Evolutionary conservation across 345 rosid genomes (phyloP), one percentile per base, ranked within the genome.

Genomic region (Balakata baccata): DNA sequence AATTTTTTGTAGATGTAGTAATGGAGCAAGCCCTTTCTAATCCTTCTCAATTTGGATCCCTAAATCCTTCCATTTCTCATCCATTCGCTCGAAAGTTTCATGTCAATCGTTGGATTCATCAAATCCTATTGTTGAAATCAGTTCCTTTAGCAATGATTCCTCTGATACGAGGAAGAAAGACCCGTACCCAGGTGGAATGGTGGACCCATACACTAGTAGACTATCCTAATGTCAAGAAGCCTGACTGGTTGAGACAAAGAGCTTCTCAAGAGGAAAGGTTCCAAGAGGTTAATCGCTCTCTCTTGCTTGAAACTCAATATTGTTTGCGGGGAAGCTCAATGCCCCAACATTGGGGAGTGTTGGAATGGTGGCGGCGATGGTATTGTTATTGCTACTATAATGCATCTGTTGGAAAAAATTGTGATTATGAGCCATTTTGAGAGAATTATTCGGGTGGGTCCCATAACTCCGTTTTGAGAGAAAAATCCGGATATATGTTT

Each of bases 281-380:
- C 77, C 86, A 87, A 34, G 87, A 91, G 66, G 96, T 96, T 25
- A 96, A 96, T 66, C 82, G 87, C 5, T 85, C 96, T 93, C 8
- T 89, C 99, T 43, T 78, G 84, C 53, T 85, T 93, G 66, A 93
- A 87, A 17, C 98, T 96, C 69, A 90, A 90, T 51, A 92, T 98
- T 73, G 99, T 95, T 18, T 95, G 99, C 50, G 94, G 92, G 66
- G 99, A 95, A 79, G 99, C 99, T 46, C 99, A 92, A 77, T 92
- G 98, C 80, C 98, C 99, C 63, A 96, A 96, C 77, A 91, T 93
- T 43, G 98, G 98, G 61, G 98, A 91, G 94, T 96, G 99, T 82
- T 96, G 99, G 98, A 96, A 93, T 88, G 99, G 99, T 50, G 99
- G 99, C 53, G 92, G 87, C 29, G 99, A 96, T 77, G 99, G 98